Evolutionary conservation across 352 stramenopile genomes (phyloP), one percentile per base, ranked within the genome.

Genomic region (Aphanomyces astaci): DNA sequence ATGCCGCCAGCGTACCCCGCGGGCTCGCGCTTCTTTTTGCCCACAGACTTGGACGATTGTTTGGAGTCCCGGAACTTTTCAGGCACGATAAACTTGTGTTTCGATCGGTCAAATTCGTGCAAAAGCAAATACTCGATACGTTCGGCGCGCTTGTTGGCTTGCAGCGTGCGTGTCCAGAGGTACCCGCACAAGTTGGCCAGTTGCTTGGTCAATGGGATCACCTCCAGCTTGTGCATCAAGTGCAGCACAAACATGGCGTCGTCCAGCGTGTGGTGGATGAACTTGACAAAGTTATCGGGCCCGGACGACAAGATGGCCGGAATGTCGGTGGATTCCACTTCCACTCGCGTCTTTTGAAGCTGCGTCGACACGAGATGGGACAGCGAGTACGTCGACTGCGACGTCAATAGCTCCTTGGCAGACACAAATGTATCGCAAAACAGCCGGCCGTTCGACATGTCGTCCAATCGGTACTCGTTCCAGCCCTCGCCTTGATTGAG

Each of bases 101-200:
- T 90, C 3, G 83, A 90, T 3, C 81, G 76, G 39, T 76, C 87
- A 75, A 99, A 99, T 72, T 99, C 96, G 74, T 99, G 98, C 15
- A 99, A 78, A n/a, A 99, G 76, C 64, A 99, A 76, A 72, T 99
- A 99, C 71, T 99, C 97, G 64, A 99, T 99, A 39, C 97, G 91
- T 73, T 99, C 97, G 4, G 97, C 96, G 40, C 98, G 94, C 69
- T 98, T 98, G 76, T 97, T 95, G 2, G 76, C 94, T 72, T 98
- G 92, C 46, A 99, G 81, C 17, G 97, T 99, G 22, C 92, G 84
- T 4, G 86, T 91, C 97, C 97, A 99, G 19, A 99, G 78, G 71
- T 99, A 99, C 4, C 98, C 98, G 72, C 94, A 98, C 64, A 99
- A 92, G 68, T 97, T 98, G 3, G 97, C 98, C 2, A 99, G 87